These are phyloP conservation scores for Fusarium coicis DNA, from an alignment of 2,329 filamentous ascomycete genomes.

Conservation along the genomic window DNA sequence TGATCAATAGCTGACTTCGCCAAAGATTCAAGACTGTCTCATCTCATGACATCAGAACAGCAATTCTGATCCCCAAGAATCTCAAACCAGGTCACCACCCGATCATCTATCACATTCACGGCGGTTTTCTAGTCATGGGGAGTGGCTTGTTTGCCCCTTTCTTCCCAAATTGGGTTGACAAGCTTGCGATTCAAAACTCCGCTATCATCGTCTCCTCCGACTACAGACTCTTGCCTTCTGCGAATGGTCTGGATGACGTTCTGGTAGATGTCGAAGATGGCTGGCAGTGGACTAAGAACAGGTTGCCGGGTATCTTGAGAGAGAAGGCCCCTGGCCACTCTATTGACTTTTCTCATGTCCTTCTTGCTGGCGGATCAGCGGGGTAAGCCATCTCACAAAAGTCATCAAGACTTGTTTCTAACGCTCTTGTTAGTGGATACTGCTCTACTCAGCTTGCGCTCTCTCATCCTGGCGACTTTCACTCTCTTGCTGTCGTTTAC, in stretches of 20 bases:
- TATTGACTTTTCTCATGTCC: slow-evolving; percentile 22
- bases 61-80: slow-evolving; percentile 42
- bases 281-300: slow-evolving; percentile 39
- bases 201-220: slow-evolving; percentile 44
- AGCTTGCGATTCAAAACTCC: slow-evolving; percentile 37
- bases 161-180: slow-evolving; percentile 38
- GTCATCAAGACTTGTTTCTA: not conserved
- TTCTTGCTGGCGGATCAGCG: slow-evolving; percentile 36
- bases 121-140: slow-evolving; percentile 39
- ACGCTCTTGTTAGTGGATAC: slow-evolving; percentile 29
- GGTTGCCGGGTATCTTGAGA: not conserved
- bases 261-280: slow-evolving; percentile 43
- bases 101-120: slow-evolving; percentile 42
- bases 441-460: slow-evolving; percentile 32
- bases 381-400: slow-evolving; percentile 1
- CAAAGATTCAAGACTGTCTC: slow-evolving; percentile 36
- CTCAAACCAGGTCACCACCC: slow-evolving; percentile 38
- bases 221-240: slow-evolving; percentile 40
- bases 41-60: slow-evolving; percentile 33
- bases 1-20: not conserved
- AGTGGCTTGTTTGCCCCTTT: slow-evolving; percentile 39
- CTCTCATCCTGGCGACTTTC: slow-evolving; percentile 37
- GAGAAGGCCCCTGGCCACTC: slow-evolving; percentile 7
- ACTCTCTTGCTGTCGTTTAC: slow-evolving; percentile 29
- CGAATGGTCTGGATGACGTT: slow-evolving; percentile 40